Conservation (phyloP, 2,329 filamentous ascomycete genomes). For the Colletotrichum orbiculare region DNA sequence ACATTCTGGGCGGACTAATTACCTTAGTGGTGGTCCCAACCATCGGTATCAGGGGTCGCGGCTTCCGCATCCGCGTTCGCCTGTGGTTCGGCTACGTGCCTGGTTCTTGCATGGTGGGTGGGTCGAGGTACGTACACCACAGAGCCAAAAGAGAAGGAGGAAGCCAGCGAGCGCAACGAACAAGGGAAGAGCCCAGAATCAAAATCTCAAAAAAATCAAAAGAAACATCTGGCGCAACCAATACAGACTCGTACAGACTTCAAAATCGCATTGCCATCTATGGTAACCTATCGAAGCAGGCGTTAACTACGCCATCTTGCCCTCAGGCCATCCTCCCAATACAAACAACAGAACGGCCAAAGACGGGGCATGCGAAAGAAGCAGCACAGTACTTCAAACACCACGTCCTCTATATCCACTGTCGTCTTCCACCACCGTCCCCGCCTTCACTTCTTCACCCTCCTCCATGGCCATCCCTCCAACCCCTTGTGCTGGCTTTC, state of each 20-base stretch:
- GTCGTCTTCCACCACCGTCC: not conserved
- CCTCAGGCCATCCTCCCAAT: no score
- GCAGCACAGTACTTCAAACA: not conserved
- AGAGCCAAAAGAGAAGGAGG: slow-evolving; percentile 1
- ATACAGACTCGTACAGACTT: no score
- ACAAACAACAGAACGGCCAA: no score
- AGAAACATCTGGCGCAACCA: no score
- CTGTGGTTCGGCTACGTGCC: slow-evolving; percentile 27
- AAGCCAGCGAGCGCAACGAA: not conserved
- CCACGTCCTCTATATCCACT: not conserved
- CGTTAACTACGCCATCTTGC: no score
- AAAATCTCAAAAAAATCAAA: no score
- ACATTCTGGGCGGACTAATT: slow-evolving; percentile 3
- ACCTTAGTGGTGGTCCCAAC: slow-evolving; percentile 5
- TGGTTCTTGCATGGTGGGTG: slow-evolving; percentile 18
- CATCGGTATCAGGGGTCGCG: slow-evolving; percentile 23
- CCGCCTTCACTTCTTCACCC: slow-evolving; percentile 7
- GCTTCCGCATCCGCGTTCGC: slow-evolving; percentile 27
- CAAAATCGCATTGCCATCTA: no score
- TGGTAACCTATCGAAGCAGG: no score
- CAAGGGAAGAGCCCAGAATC: no score
- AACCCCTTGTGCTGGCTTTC: slow-evolving; percentile 4
- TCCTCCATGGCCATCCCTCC: not conserved
- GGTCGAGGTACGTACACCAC: not conserved
- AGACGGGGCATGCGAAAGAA: not conserved